Evolutionary conservation across 164 flowering plant genomes (phyloP).

Genomic region (Nymphaea colorata): DNA sequence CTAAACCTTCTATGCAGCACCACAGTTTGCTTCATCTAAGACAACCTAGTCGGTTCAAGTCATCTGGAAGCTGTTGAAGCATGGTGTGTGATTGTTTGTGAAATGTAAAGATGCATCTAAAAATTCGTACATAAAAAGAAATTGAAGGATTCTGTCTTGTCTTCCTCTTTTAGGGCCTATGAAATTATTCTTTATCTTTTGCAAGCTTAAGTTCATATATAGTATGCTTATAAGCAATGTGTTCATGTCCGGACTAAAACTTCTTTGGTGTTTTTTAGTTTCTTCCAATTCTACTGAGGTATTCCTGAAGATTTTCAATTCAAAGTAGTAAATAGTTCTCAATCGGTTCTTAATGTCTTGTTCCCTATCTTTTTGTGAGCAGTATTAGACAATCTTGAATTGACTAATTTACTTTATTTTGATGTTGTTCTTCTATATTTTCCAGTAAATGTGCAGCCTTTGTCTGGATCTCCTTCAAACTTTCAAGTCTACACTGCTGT

Average conservation of each 20-base stretch:
- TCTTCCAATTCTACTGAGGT: neutral
- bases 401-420: neutral
- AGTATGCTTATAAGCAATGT: neutral
- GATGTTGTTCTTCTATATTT: neutral
- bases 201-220: neutral
- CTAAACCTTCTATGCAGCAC: no score
- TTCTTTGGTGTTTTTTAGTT: neutral
- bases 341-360: neutral
- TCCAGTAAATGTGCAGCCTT: constrained; percentile 92
- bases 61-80: no score
- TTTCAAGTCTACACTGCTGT: constrained; percentile 96
- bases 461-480: constrained; percentile 95
- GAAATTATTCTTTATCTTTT: neutral
- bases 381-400: no score
- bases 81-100: neutral
- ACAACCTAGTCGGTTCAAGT: no score
- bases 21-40: no score
- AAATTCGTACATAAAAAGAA: no score
- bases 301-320: neutral
- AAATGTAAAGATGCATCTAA: neutral
- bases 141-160: neutral
- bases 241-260: neutral
- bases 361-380: neutral
- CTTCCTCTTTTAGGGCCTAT: neutral
- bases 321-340: neutral